These are phyloP conservation scores for Zychaea mexicana DNA, from an alignment of 371 early-diverging fungal species.

Conservation along the genomic window DNA sequence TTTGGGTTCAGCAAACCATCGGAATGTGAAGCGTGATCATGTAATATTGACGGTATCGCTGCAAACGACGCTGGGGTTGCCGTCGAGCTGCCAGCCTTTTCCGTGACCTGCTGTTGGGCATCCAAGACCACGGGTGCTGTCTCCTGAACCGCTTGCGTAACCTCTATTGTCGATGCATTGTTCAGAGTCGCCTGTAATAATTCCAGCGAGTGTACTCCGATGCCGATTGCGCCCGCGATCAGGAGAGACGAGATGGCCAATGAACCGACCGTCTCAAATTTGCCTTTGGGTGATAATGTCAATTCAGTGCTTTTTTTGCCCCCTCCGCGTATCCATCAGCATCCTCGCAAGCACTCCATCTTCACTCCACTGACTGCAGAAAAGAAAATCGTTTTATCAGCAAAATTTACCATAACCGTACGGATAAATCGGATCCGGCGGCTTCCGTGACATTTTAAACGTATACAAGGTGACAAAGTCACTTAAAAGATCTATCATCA, in stretches of 20 bases:
- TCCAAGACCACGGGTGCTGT: neutral
- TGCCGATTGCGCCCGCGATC: slow-evolving; percentile 63
- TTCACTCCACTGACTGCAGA: neutral
- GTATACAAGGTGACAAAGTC: slow-evolving; percentile 75
- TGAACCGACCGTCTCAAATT: slow-evolving; percentile 72
- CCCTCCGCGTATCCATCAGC: neutral
- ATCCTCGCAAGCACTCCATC: neutral
- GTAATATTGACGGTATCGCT: neutral
- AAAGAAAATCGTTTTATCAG: too few relatives aligned
- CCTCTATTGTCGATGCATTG: slow-evolving; percentile 3
- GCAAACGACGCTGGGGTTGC: neutral
- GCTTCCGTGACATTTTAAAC: slow-evolving; percentile 64
- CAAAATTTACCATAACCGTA: slow-evolving; percentile 63
- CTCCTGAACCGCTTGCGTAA: slow-evolving; percentile 11
- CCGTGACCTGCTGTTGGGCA: neutral
- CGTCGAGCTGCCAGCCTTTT: neutral
- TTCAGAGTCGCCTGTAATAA: slow-evolving; percentile 36
- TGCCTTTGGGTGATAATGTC: slow-evolving; percentile 39
- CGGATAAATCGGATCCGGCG: slow-evolving; percentile 60
- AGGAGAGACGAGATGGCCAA: slow-evolving; percentile 65
- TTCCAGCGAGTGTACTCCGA: slow-evolving; percentile 69
- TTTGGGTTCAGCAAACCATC: slow-evolving; percentile 55
- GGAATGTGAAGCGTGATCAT: slow-evolving; percentile 25
- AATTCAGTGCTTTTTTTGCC: neutral
- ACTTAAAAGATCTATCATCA: slow-evolving; percentile 57